Evolutionary conservation across 139 green algal genomes (phyloP), one percentile per base, ranked within the genome.

Genomic region (Edaphochlamys debaryana): DNA sequence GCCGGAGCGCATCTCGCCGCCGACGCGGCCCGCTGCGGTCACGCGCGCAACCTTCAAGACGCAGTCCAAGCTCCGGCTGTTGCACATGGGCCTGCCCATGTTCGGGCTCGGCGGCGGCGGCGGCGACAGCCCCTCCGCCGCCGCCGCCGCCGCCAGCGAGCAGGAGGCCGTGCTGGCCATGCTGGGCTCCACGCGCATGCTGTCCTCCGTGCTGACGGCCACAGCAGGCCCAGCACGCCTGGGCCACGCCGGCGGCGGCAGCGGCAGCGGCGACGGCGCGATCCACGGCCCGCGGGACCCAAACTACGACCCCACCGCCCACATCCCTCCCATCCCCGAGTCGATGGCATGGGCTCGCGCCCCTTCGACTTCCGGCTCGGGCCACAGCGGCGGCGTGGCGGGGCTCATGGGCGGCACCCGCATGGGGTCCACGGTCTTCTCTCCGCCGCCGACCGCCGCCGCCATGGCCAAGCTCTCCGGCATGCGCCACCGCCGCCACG

Each of bases 391-490:
- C 25, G 52, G 2, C 56, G 38, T 0, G 0, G 37, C 23, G 29
- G 40, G 27, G 4, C 76, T 82, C 36, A 19, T 82, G 5, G 76
- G 76, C 7, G 50, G 66, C 76, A 74, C 23, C 2, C 76, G 62
- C 63, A 82, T 82, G 76, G 76, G 76, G 19, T 67, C 42, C 42
- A 82, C 76, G 30, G 76, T 82, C 42, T 82, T 73, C 45, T 82
- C 76, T 4, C 76, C 76, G 23, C 75, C 75, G 15, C 36, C 34
- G 19, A 17, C 30, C 30, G 60, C 60, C 13, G 0, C 4, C 60
- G n/a, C n/a, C 30, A 30, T 67, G 27, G 30, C 60, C 60, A 67
- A 67, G 30, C 27, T 40, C 30, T 11, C 30, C 30, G 1, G 30
- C 30, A 36, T 67, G 60, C 60, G 60, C 13, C 30, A n/a, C 30